phyloP scores from a whole-genome alignment of 345 rosid species.

The Syzygium aromaticum region DNA sequence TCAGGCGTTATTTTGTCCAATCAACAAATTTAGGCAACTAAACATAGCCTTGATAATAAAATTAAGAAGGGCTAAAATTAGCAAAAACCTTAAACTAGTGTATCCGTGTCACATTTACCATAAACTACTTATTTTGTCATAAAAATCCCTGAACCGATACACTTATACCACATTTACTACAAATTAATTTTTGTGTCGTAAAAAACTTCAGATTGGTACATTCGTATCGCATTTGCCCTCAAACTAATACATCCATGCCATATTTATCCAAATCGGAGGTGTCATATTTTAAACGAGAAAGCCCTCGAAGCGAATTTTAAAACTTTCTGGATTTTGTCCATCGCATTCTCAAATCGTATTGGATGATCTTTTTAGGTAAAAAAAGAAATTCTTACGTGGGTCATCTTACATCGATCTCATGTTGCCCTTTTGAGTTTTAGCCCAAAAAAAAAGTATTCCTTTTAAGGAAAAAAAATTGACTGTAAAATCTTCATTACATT shows the following conservation, averaged over 20 bases:
- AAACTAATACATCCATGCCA: no score
- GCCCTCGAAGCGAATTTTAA: background rate
- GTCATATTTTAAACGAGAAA: background rate
- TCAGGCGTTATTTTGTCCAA: accelerated
- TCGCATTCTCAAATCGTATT: background rate
- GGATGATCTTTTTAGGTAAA: background rate
- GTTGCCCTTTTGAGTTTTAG: background rate
- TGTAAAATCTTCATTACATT: background rate
- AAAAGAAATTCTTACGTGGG: background rate
- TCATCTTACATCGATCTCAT: background rate
- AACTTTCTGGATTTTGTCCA: background rate
- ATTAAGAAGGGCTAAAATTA: background rate
- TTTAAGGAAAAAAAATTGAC: background rate
- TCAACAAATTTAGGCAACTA: background rate
- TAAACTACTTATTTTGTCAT: background rate
- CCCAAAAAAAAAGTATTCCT: no score
- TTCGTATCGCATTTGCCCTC: accelerated
- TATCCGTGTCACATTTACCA: background rate
- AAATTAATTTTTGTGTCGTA: background rate
- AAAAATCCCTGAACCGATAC: no score
- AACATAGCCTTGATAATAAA: no score
- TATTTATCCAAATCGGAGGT: no score
- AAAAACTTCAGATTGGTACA: background rate
- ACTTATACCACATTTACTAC: background rate
- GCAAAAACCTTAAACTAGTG: accelerated